Evolutionary conservation across 2,329 filamentous ascomycete species (phyloP), one percentile per base, ranked within the genome.

Genomic region (Hypoxylon sp.): DNA sequence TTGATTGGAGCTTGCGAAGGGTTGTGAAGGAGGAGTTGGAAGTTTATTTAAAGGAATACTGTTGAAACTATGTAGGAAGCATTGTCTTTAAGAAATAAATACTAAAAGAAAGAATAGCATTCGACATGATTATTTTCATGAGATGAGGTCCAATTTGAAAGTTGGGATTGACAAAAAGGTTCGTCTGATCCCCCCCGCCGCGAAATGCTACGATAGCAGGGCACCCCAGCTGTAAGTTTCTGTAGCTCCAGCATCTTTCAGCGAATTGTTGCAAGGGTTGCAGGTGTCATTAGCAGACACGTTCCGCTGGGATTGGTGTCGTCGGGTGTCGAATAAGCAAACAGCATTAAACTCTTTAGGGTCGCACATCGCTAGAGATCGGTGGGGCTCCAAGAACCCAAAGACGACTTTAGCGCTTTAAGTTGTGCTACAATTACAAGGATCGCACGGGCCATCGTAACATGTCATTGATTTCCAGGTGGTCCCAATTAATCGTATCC

Each of bases 401-500:
- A 34, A n/a, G 36, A 41, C 36, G 32, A 34, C 6, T n/a, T n/a
- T n/a, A n/a, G n/a, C n/a, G n/a, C n/a, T n/a, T n/a, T n/a, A n/a
- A n/a, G n/a, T n/a, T n/a, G 5, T 31, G 40, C 25, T 31, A 25
- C 15, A 32, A 15, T 16, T 21, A 32, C 34, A 52, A 44, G 55
- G 49, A 23, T 2, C 12, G 51, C 56, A 61, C 56, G 45, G 38
- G 20, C 59, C 56, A 53, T 1, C 4, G 2, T 29, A 29, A 34
- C 30, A 50, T 59, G 48, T 52, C 51, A 56, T 53, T 48, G 48
- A 56, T 52, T n/a, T 25, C 53, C 49, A 57, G 45, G 42, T 51
- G 51, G 42, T 42, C 21, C 51, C 44, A 51, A 44, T 61, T n/a
- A n/a, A 5, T 9, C 37, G 49, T 34, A 44, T 42, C 27, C 30